These are phyloP conservation scores for Phaseolus coccineus DNA, from an alignment of 331 rosid species.

Conservation along the genomic window DNA sequence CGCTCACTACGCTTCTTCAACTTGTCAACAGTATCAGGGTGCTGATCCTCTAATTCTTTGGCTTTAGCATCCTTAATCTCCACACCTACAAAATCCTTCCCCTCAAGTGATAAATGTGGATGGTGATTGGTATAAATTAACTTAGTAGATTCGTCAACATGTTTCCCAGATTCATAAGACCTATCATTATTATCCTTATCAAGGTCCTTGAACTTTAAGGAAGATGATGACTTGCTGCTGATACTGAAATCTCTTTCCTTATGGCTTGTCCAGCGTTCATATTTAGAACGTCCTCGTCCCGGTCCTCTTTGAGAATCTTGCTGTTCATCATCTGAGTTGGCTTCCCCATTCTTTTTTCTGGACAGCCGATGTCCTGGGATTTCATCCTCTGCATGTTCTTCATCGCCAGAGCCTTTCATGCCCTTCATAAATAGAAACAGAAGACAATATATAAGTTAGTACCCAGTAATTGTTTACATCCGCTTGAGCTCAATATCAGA, in stretches of 20 bases:
- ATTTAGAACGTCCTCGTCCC: slow-evolving; percentile 77
- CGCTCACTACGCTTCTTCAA: slow-evolving; percentile 96
- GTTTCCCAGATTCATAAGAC: slow-evolving; percentile 65
- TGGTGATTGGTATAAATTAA: slow-evolving; percentile 51
- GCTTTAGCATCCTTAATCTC: slow-evolving; percentile 52
- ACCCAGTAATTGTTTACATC: slow-evolving; percentile 20
- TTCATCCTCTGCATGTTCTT: slow-evolving; percentile 57
- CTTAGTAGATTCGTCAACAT: slow-evolving; percentile 61
- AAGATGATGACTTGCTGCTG: slow-evolving; percentile 65
- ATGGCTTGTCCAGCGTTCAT: slow-evolving; percentile 97
- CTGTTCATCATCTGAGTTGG: slow-evolving; percentile 73
- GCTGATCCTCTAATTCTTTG: slow-evolving; percentile 68
- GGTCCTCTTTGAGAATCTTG: slow-evolving; percentile 52
- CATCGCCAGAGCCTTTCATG: slow-evolving; percentile 63
- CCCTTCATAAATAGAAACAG: slow-evolving; percentile 62
- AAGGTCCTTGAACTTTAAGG: slow-evolving; percentile 61
- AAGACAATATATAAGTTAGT: slow-evolving; percentile 12
- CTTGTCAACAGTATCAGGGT: slow-evolving; percentile 90
- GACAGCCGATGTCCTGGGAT: slow-evolving; percentile 57
- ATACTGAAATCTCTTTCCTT: slow-evolving; percentile 74
- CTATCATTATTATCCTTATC: slow-evolving; percentile 62
- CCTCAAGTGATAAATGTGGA: slow-evolving; percentile 47
- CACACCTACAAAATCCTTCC: slow-evolving; percentile 63
- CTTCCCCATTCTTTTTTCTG: slow-evolving; percentile 61
- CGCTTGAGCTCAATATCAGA: slow-evolving; percentile 34